Evolutionary conservation across 208 protist genomes (phyloP).

Genomic region (Crithidia expoeki): DNA sequence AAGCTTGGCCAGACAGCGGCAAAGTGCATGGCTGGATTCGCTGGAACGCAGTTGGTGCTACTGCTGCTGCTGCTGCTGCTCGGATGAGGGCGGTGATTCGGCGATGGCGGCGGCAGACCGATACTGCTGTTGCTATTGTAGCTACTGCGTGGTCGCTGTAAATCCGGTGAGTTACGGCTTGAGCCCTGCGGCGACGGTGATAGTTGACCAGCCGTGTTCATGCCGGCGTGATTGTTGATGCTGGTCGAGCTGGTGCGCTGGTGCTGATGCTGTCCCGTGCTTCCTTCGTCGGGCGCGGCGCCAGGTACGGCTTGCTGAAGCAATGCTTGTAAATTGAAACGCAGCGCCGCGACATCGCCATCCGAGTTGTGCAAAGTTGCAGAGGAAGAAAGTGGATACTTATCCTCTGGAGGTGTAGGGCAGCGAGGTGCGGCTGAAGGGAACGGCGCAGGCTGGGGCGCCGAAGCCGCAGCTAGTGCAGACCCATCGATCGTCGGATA

Average conservation of each 20-base stretch:
- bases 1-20: slow-evolving; percentile 1
- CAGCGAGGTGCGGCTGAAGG: neutral
- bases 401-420: neutral
- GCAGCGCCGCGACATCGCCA: slow-evolving; percentile 23
- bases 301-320: slow-evolving; percentile 5
- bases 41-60: neutral
- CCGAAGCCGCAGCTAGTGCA: slow-evolving; percentile 1
- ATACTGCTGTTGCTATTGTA: neutral
- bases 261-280: neutral
- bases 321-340: slow-evolving; percentile 27
- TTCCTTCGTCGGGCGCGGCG: neutral
- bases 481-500: neutral
- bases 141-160: neutral
- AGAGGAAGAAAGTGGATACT: neutral
- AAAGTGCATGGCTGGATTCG: neutral
- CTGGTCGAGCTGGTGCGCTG: neutral
- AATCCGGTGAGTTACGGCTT: neutral
- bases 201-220: neutral
- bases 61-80: neutral
- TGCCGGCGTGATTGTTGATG: neutral
- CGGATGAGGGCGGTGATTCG: neutral
- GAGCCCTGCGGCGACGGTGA: neutral
- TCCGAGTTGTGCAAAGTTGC: neutral
- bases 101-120: slow-evolving; percentile 6
- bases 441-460: slow-evolving; percentile 5